Evolutionary conservation across 305 asterid species (phyloP).

Genomic region (Ajuga reptans): DNA sequence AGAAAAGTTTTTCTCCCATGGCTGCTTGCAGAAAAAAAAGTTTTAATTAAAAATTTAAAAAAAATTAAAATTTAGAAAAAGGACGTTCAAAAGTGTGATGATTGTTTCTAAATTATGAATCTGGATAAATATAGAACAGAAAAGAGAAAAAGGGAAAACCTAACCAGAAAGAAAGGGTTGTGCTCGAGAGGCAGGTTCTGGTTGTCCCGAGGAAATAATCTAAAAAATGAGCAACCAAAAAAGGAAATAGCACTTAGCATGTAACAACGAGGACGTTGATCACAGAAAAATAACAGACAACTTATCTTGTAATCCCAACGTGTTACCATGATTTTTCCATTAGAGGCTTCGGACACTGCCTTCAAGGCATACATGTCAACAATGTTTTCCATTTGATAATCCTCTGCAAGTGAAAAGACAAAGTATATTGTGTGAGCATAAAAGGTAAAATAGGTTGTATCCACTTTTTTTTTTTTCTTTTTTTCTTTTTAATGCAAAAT

Average conservation of each 20-base stretch:
- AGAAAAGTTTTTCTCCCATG: slow-evolving; percentile 54
- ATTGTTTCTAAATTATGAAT: slow-evolving; percentile 1
- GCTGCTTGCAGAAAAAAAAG: slow-evolving; percentile 44
- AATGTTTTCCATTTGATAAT: slow-evolving; percentile 37
- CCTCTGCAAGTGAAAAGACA: slow-evolving; percentile 44
- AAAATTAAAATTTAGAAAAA: background rate
- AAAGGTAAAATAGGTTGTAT: background rate
- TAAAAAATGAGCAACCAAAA: slow-evolving; percentile 34
- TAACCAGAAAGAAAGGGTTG: slow-evolving; percentile 75
- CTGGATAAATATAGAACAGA: background rate
- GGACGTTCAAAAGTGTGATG: slow-evolving; percentile 15
- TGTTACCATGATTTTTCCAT: slow-evolving; percentile 62
- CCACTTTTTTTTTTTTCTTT: too few species aligned
- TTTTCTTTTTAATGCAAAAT: too few species aligned
- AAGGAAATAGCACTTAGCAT: slow-evolving; percentile 19
- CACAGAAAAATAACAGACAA: background rate
- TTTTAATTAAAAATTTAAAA: too few species aligned
- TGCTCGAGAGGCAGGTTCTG: slow-evolving; percentile 54
- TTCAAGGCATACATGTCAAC: slow-evolving; percentile 59
- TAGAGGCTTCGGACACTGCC: slow-evolving; percentile 47
- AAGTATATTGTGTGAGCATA: background rate
- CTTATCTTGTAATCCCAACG: background rate
- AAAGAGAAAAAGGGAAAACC: slow-evolving; percentile 21
- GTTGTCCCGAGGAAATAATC: slow-evolving; percentile 73
- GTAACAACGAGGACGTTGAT: slow-evolving; percentile 19